Evolutionary conservation across 208 protist genomes (phyloP), one percentile per base, ranked within the genome.

Genomic region (Borovskyia barvae): DNA sequence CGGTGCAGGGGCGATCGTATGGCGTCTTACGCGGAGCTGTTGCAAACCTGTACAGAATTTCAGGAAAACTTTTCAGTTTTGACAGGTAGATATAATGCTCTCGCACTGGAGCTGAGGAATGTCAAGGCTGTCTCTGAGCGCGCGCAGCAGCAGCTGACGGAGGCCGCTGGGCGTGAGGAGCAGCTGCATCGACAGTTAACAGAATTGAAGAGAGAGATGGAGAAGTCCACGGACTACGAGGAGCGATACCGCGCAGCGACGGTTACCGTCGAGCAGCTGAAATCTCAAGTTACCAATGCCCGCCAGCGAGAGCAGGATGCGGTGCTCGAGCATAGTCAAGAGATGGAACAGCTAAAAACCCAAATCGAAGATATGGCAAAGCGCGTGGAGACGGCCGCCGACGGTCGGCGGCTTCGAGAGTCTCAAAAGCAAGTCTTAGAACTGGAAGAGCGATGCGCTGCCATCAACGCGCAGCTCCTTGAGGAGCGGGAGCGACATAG

Each of bases 41-140:
- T 90, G 57, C 70, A 87, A 43, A 78, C 67, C 25, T 92, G 87
- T 58, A 65, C 80, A 9, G 84, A 91, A 72, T 94, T 88, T 54
- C 81, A 89, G 49, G 74, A 82, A 32, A 94, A 94, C 67, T 94
- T 94, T 43, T 67, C 84, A 32, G 66, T 62, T 8, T 69, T 94
- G 17, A 88, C 69, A 39, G 80, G 65, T 24, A 90, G 89, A 53
- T 87, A 82, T 75, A 85, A 78, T 51, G 70, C 63, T 12, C 36
- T 80, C 12, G 30, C 48, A 19, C 72, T 87, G 24, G 71, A 87
- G 49, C 49, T 85, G 37, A 73, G 74, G 53, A 46, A 66, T 14
- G 55, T 79, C n/a, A 62, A 69, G 35, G 63, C 75, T 25, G 36
- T 69, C 2, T 60, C 46, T 17, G 63, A 69, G 41, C 63, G 52